A percentile compares a stretch with the other conserved stretches of the same genome.
Evolutionary conservation across 2,329 filamentous ascomycete species (phyloP).

Genomic region (Fonsecaea nubica): DNA sequence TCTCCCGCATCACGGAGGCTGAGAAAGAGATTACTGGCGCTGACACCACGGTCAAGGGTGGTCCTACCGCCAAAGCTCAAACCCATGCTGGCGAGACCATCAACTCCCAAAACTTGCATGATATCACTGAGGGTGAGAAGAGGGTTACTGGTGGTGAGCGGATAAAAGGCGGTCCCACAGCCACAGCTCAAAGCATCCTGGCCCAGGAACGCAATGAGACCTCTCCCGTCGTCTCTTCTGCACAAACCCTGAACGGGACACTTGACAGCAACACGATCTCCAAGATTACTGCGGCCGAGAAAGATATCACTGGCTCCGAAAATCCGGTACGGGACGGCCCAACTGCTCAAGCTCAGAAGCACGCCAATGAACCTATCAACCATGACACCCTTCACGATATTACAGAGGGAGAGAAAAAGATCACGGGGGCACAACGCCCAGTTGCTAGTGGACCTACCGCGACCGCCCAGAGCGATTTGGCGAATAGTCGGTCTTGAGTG

Average conservation of each 20-base stretch:
- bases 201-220: constrained; percentile 11
- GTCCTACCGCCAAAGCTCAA: constrained; percentile 52
- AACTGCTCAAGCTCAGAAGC: constrained; percentile 52
- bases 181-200: constrained; percentile 17
- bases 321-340: constrained; percentile 49
- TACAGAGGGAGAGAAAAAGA: constrained; percentile 50
- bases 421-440: constrained; percentile 44
- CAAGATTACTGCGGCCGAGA: constrained; percentile 51
- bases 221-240: neutral
- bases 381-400: constrained; percentile 49
- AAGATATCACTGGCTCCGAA: constrained; percentile 47
- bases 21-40: constrained; percentile 50
- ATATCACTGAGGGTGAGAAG: constrained; percentile 52
- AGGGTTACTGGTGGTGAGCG: constrained; percentile 45
- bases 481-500: constrained; percentile 20
- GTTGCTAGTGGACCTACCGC: constrained; percentile 50
- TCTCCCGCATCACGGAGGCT: constrained; percentile 50
- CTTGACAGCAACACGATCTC: constrained; percentile 46
- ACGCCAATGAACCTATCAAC: constrained; percentile 46
- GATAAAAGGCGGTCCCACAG: constrained; percentile 8
- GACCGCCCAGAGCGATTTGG: constrained; percentile 45
- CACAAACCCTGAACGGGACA: neutral
- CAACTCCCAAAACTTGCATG: constrained; percentile 46
- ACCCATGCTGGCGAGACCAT: constrained; percentile 46
- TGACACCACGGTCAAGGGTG: constrained; percentile 45